phyloP scores from a whole-genome alignment of 2,329 filamentous ascomycete genomes.

The Laburnicola sp. region DNA sequence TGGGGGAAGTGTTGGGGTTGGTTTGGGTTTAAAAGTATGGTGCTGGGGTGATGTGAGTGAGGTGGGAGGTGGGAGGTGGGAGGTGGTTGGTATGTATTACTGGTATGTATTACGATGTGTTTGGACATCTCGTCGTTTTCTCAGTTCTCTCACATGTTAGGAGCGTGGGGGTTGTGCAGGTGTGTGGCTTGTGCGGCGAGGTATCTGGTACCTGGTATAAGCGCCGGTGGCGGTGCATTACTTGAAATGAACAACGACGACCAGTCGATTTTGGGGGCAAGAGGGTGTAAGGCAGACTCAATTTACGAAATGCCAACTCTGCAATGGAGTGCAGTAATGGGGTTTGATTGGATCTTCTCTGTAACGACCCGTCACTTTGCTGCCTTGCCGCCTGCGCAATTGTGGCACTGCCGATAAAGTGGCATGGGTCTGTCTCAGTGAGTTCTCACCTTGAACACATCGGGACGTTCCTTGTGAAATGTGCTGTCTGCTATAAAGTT shows the following conservation, averaged over 20 bases:
- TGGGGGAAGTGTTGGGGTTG: too few species aligned
- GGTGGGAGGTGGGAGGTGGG: too few species aligned
- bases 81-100: too few species aligned
- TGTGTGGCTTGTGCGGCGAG: constrained; percentile 9
- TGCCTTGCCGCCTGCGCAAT: background rate
- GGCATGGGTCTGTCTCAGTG: background rate
- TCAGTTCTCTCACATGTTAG: background rate
- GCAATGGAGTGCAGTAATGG: too few species aligned
- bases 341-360: background rate
- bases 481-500: too few species aligned
- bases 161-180: background rate
- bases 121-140: background rate
- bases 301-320: background rate
- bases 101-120: too few species aligned
- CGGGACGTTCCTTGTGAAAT: background rate
- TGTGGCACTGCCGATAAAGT: too few species aligned
- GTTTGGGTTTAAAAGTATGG: too few species aligned
- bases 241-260: background rate
- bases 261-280: background rate
- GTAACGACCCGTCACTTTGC: background rate
- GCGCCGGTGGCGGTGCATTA: constrained; percentile 5
- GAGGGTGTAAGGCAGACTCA: background rate
- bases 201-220: too few species aligned
- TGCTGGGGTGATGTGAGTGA: too few species aligned
- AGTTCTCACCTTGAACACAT: background rate